Evolutionary conservation across 495 filamentous ascomycete genomes (phyloP), one percentile per base, ranked within the genome.

Genomic region (Trichocladium antarcticum): DNA sequence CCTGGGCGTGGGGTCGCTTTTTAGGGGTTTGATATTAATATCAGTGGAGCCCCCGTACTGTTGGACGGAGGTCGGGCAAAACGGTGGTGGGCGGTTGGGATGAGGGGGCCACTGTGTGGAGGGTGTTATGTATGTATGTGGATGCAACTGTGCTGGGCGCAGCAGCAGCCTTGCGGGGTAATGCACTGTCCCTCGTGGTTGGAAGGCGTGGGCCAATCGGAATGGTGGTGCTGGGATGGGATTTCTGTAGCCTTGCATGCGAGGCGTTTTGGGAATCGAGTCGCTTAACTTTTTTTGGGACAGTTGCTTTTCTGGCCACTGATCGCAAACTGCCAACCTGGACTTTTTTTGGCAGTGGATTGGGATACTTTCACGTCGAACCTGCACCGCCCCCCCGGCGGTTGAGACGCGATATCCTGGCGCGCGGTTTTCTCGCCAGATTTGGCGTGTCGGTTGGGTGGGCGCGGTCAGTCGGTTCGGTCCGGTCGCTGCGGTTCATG

Each of bases 171-270:
- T 39, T 15, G n/a, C 20, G 31, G 39, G 34, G 31, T 29, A 43
- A 37, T 37, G 39, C 47, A 50, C 44, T 31, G 35, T 43, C 40
- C 47, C 29, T 22, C 6, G 36, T 42, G 29, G 20, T 22, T 20
- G 14, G 6, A 1, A n/a, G 8, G 12, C 15, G 0, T 36, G 14
- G 34, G 21, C 48, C 39, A 44, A 44, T 50, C 2, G 27, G 11
- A 21, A 2, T 17, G 9, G n/a, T 1, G 8, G 6, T 12, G 5
- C 17, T 8, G 14, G 24, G 10, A 15, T 43, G 21, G 21, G 10
- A 22, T 6, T 16, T 20, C n/a, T 24, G 40, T 42, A 51, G 49
- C 49, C 49, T 51, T 51, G 49, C 42, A 46, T 36, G 39, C 20
- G 41, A 51, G 49, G 49, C 49, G 36, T 3, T 17, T 27, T 1